These are phyloP conservation scores for Leccinum truebloodii DNA, from an alignment of 768 basidiomycete species.

Conservation along the genomic window DNA sequence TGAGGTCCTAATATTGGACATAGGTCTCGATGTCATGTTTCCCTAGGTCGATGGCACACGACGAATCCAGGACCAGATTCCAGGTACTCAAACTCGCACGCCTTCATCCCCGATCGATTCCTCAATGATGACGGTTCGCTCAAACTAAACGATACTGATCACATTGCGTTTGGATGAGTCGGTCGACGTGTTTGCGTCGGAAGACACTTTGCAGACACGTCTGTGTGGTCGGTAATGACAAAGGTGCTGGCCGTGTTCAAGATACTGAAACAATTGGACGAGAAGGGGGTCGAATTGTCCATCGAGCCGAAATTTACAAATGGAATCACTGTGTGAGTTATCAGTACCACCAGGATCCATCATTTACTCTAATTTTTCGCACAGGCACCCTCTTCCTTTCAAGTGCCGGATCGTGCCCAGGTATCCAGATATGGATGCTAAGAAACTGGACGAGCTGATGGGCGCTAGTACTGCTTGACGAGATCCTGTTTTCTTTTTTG, in stretches of 20 bases:
- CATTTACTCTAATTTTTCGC: background rate
- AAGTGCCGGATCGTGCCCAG: conserved; percentile 5
- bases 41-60: conserved; percentile 19
- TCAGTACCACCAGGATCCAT: background rate
- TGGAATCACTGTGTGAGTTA: conserved; percentile 7
- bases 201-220: conserved; percentile 19
- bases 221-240: conserved; percentile 14
- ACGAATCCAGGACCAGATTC: conserved; percentile 8
- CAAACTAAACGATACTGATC: conserved; percentile 3
- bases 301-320: conserved; percentile 7
- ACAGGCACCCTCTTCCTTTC: conserved; percentile 4
- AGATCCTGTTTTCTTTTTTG: background rate
- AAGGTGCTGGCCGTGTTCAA: conserved; percentile 15
- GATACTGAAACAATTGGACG: conserved; percentile 10
- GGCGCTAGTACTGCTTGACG: background rate
- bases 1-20: background rate
- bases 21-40: background rate
- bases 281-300: conserved; percentile 7
- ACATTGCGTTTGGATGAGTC: conserved; percentile 22
- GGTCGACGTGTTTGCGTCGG: conserved; percentile 28
- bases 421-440: background rate
- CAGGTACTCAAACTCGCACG: conserved; percentile 36
- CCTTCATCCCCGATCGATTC: conserved; percentile 42
- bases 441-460: conserved; percentile 5
- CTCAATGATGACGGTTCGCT: conserved; percentile 28